Base-by-base conservation (phyloP, 192 early-diverging fungal species). In the Cetraspora pellucida region DNA sequence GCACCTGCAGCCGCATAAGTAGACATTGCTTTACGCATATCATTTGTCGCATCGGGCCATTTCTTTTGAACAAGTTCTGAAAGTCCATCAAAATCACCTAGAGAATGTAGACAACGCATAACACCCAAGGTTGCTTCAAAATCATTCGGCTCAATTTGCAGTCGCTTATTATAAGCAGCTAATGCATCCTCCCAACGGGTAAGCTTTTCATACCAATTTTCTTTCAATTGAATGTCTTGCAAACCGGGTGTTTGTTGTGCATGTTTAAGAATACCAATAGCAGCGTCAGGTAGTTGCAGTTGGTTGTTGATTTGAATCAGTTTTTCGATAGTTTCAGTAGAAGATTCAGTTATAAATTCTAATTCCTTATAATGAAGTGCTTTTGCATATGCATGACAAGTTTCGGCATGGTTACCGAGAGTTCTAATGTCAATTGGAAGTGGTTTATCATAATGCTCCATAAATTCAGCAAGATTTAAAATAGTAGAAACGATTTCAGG, bases 321-420 rank as follows among this genome's bases (percentile, higher is more conserved):
- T 75, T 90, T 89, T 77, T 96, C 95, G 30, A 98, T 94, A 1
- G 94, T 95, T 25, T 92, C 91, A 30, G 93, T 89, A 7, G 93
- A 86, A 31, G 93, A 90, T 44, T 95, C 93, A 9, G 90, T 84
- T 23, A 92, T 85, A 82, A 97, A 99, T 85, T 97, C 95, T 7
- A 95, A 86, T 82, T 99, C 97, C 75, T 95, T 96, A 85, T 98
- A 99, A 78, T 98, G 97, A 60, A 99, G 85, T n/a, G 97, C 97
- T 83, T 98, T 98, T 44, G 97, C 96, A 80, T 93, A 93, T 1
- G 97, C 96, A 79, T 98, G 95, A 74, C 95, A 98, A 70, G 93
- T 93, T 68, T 91, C 87, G 4, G 97, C 97, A 75, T 95, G 98
- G 28, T 88, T 84, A 14, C 94, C 96, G 25, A 99, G 84, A 4